phyloP scores from a whole-genome alignment of 2,329 filamentous ascomycete species.

The Phialophora chinensis region DNA sequence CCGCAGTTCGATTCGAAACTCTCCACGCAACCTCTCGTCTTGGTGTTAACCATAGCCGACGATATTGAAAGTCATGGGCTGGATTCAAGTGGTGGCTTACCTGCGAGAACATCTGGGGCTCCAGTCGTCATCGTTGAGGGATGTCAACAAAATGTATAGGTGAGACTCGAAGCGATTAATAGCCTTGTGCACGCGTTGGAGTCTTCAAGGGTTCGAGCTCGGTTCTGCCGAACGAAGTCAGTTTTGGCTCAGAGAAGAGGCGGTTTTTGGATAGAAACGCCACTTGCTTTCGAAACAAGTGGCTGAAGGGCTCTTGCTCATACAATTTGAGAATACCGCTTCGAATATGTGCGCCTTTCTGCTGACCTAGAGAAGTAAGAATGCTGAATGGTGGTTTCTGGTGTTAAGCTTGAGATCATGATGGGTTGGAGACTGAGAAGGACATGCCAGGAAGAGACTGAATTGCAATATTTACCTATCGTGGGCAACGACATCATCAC shows the following conservation, averaged over 20 bases:
- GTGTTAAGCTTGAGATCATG: neutral
- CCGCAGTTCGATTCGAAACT: too few relatives aligned
- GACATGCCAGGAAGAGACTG: neutral
- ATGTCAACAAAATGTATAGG: too few relatives aligned
- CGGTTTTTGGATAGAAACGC: neutral
- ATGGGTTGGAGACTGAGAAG: neutral
- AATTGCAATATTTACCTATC: neutral
- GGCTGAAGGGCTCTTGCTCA: neutral
- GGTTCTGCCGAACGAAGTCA: neutral
- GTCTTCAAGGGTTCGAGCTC: too few relatives aligned
- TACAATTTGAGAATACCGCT: neutral
- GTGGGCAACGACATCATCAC: neutral
- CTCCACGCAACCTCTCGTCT: too few relatives aligned
- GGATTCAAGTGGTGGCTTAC: too few relatives aligned
- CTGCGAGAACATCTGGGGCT: too few relatives aligned
- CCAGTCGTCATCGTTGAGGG: too few relatives aligned
- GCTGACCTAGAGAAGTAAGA: neutral
- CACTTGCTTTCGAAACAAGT: neutral
- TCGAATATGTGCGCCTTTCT: neutral
- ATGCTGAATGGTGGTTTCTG: neutral
- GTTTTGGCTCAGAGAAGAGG: neutral
- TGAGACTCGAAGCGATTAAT: too few relatives aligned
- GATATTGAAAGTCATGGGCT: too few relatives aligned
- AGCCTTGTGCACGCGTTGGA: too few relatives aligned
- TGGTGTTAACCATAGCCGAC: too few relatives aligned